Evolutionary conservation across 345 rosid genomes (phyloP).

Genomic region (Populus deltoides): DNA sequence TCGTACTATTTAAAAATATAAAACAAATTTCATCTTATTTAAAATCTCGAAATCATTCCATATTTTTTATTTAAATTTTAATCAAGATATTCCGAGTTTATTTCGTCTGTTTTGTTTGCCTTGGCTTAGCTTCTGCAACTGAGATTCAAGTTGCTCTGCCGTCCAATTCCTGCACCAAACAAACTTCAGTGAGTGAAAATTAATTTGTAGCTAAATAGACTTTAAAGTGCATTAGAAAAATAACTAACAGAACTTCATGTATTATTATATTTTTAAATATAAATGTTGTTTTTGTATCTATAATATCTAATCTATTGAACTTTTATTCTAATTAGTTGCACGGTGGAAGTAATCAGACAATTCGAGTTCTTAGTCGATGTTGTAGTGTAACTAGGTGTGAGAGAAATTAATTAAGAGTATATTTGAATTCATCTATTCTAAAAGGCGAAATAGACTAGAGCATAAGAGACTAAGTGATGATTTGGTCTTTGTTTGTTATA

Average conservation of each 20-base stretch:
- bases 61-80: too few relatives aligned
- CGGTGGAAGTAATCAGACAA: accelerated
- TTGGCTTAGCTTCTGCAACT: conserved; percentile 77
- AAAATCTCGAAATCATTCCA: too few relatives aligned
- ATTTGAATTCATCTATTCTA: too few relatives aligned
- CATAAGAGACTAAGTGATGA: too few relatives aligned
- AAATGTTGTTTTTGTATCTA: too few relatives aligned
- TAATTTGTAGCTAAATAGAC: not conserved
- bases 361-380: accelerated
- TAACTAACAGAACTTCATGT: not conserved
- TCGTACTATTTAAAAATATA: too few relatives aligned
- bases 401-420: accelerated
- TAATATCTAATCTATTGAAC: too few relatives aligned
- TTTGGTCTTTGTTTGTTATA: too few relatives aligned
- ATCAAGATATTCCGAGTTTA: too few relatives aligned
- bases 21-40: too few relatives aligned
- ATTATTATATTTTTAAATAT: too few relatives aligned
- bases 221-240: not conserved
- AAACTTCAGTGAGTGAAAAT: not conserved
- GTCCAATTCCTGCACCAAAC: conserved; percentile 61
- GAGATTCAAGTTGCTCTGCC: conserved; percentile 87
- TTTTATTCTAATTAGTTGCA: too few relatives aligned
- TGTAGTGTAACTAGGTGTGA: accelerated
- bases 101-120: conserved; percentile 20
- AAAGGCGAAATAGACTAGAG: accelerated